Evolutionary conservation across 1,284 basidiomycete genomes (phyloP).

Genomic region (Puccinia coronata): DNA sequence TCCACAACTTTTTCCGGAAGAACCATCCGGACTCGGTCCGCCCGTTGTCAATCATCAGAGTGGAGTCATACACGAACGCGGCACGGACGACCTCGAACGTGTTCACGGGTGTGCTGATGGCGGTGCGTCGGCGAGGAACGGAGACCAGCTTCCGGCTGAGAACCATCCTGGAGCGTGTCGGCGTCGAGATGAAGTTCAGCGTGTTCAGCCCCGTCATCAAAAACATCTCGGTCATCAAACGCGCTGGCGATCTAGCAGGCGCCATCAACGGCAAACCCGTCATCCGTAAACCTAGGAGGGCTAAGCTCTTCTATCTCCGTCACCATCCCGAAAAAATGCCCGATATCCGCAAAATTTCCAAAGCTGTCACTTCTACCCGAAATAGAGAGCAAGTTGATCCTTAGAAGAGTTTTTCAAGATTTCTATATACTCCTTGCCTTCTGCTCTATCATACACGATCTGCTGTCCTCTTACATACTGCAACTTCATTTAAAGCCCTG

Average conservation of each 20-base stretch:
- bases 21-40: constrained; percentile 30
- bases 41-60: constrained; percentile 33
- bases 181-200: constrained; percentile 40
- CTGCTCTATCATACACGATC: too few relatives aligned
- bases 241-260: constrained; percentile 11
- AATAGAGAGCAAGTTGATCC: not conserved
- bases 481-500: too few relatives aligned
- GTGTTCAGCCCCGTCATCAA: constrained; percentile 44
- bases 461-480: too few relatives aligned
- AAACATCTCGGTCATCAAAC: constrained; percentile 38
- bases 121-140: constrained; percentile 1
- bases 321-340: constrained; percentile 41
- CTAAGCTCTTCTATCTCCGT: constrained; percentile 43
- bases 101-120: constrained; percentile 42
- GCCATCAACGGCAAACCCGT: constrained; percentile 27
- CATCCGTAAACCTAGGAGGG: constrained; percentile 41
- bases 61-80: constrained; percentile 28
- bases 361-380: constrained; percentile 23
- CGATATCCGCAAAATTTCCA: constrained; percentile 45
- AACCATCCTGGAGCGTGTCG: constrained; percentile 26
- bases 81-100: constrained; percentile 16
- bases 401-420: too few relatives aligned
- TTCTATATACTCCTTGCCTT: too few relatives aligned
- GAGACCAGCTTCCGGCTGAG: constrained; percentile 38
- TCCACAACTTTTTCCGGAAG: constrained; percentile 33